Conservation (phyloP, 768 basidiomycete species). For the Podaxis sp. region DNA sequence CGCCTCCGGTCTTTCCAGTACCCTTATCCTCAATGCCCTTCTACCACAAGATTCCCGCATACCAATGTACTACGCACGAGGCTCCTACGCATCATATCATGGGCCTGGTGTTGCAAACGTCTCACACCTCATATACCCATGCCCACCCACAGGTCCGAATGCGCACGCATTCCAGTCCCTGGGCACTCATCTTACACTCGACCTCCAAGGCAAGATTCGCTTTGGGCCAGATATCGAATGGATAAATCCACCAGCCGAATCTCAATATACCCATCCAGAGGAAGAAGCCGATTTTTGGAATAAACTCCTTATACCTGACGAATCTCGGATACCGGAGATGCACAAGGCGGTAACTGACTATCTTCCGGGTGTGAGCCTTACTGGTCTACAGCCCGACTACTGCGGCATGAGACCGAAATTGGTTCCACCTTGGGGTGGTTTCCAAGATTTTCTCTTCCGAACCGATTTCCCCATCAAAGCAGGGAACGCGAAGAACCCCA, state of each 20-base stretch:
- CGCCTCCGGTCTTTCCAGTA: slow-evolving; percentile 73
- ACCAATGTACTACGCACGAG: slow-evolving; percentile 78
- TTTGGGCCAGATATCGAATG: slow-evolving; percentile 96
- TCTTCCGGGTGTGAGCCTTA: slow-evolving; percentile 58
- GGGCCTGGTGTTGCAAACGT: slow-evolving; percentile 73
- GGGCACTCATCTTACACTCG: slow-evolving; percentile 90
- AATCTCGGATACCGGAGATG: slow-evolving; percentile 62
- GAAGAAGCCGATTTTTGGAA: slow-evolving; percentile 77
- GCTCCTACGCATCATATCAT: slow-evolving; percentile 86
- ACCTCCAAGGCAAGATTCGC: slow-evolving; percentile 77
- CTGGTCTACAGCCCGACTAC: slow-evolving; percentile 78
- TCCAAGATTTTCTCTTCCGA: slow-evolving; percentile 82
- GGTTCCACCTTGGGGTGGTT: slow-evolving; percentile 68
- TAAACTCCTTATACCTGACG: slow-evolving; percentile 61
- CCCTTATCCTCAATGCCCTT: slow-evolving; percentile 69
- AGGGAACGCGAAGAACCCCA: slow-evolving; percentile 35
- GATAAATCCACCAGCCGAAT: slow-evolving; percentile 57
- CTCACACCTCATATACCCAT: slow-evolving; percentile 87
- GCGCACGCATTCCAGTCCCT: slow-evolving; percentile 76
- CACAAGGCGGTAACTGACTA: slow-evolving; percentile 71
- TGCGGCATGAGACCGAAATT: slow-evolving; percentile 87
- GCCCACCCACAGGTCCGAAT: slow-evolving; percentile 63
- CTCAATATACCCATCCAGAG: slow-evolving; percentile 23
- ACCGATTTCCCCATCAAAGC: slow-evolving; percentile 51
- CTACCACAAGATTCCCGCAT: slow-evolving; percentile 56